phyloP scores from a whole-genome alignment of 805 yeast genomes.

The Schwanniomyces occidentalis region DNA sequence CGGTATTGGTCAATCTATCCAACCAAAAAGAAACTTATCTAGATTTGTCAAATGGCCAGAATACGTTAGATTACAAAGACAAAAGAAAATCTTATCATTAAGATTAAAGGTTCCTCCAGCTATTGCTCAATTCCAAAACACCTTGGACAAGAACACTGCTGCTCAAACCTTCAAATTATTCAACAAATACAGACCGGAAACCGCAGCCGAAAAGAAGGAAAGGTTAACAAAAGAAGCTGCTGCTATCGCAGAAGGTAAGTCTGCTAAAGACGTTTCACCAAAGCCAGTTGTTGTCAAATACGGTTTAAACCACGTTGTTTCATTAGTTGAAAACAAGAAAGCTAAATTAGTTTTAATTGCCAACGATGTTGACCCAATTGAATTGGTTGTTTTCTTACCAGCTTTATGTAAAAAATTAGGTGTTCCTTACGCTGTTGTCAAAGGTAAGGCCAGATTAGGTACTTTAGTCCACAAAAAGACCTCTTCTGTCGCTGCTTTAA shows the following conservation, averaged over 20 bases:
- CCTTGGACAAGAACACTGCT: slow-evolving; percentile 98
- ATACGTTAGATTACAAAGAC: slow-evolving; percentile 98
- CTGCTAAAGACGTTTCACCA: slow-evolving; percentile 93
- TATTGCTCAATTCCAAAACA: slow-evolving; percentile 92
- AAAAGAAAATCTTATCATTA: slow-evolving; percentile 90
- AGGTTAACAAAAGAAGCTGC: slow-evolving; percentile 99
- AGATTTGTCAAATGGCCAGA: slow-evolving; percentile 99
- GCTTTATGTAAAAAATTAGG: slow-evolving; percentile 99
- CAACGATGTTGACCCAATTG: slow-evolving; percentile 99
- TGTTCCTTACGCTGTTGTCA: slow-evolving; percentile 97
- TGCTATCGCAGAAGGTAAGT: slow-evolving; percentile 97
- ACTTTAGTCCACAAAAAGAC: slow-evolving; percentile 97
- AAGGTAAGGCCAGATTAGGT: slow-evolving; percentile 99
- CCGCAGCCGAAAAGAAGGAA: slow-evolving; percentile 96
- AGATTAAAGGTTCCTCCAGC: slow-evolving; percentile 99
- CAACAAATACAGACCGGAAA: slow-evolving; percentile 99
- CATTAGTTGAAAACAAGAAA: slow-evolving; percentile 97
- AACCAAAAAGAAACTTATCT: slow-evolving; percentile 94
- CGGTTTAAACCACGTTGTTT: slow-evolving; percentile 99
- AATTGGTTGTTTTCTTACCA: slow-evolving; percentile 94
- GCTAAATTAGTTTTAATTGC: slow-evolving; percentile 96
- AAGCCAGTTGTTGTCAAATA: slow-evolving; percentile 97
- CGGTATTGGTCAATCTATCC: slow-evolving; percentile 95
- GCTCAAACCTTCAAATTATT: slow-evolving; percentile 94
- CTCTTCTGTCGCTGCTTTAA: slow-evolving; percentile 94